phyloP scores from a whole-genome alignment of 768 basidiomycete species.

The Hypsizygus marmoreus region DNA sequence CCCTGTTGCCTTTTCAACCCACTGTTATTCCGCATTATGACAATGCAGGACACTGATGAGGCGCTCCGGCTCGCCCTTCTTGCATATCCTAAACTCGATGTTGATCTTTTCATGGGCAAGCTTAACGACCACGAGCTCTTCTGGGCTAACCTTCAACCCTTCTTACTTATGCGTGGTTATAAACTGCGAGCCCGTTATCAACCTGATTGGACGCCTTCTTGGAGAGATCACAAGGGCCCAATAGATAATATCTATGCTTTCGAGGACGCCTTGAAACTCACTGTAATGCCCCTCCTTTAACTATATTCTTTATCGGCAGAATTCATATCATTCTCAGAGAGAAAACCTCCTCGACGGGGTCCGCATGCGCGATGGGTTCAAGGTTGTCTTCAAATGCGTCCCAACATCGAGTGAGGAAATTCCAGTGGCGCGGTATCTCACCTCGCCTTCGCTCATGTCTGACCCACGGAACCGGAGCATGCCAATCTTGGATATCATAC shows the following conservation, averaged over 20 bases:
- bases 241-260: not conserved
- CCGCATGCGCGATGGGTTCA: slow-evolving; percentile 5
- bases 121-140: too few species aligned
- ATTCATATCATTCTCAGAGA: not conserved
- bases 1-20: too few species aligned
- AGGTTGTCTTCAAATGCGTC: slow-evolving; percentile 17
- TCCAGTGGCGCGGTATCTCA: slow-evolving; percentile 1
- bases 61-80: too few species aligned
- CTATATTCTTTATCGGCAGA: too few species aligned
- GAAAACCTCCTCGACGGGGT: slow-evolving; percentile 8
- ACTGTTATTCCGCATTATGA: too few species aligned
- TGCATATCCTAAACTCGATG: too few species aligned
- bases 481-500: slow-evolving; percentile 14
- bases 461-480: slow-evolving; percentile 14
- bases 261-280: not conserved
- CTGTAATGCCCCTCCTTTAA: not conserved
- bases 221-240: not conserved
- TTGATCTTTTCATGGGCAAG: too few species aligned
- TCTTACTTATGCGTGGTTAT: too few species aligned
- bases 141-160: not conserved
- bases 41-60: too few species aligned
- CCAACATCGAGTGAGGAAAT: slow-evolving; percentile 9
- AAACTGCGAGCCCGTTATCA: slow-evolving; percentile 12
- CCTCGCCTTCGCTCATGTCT: not conserved
- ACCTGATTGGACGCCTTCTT: slow-evolving; percentile 10